Base-by-base conservation (phyloP, 495 filamentous ascomycete species). In the Penicillium crystallinum region DNA sequence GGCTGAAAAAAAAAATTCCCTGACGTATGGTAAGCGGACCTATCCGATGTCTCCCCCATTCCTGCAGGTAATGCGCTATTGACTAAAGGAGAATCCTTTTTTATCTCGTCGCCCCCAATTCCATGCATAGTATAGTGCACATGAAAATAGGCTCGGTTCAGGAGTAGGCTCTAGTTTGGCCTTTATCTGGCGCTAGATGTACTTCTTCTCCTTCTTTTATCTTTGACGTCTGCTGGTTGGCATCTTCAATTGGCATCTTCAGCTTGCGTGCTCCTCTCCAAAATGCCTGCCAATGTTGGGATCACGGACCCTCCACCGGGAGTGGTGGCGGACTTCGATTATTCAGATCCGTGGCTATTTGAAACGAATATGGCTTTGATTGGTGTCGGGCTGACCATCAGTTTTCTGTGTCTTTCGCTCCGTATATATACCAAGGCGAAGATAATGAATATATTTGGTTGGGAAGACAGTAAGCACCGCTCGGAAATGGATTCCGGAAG, bases 381-480 rank as follows among this genome's bases (percentile, higher is more conserved):
- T 12, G 45, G 39, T 4, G 46, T 59, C 14, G 58, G 61, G 0
- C n/a, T 67, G 22, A 21, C 29, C 1, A 29, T 58, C 11, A 60
- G 53, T 37, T 57, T 51, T 2, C 21, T 48, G 5, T 57, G 31
- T 38, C n/a, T 63, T 14, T 17, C 31, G 0, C 41, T 66, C 23
- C 57, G 63, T 14, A 22, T 61, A 8, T 66, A 61, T 33, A 66
- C 63, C 0, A 57, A 59, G 22, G 36, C 41, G 17, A n/a, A 29
- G 3, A 15, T 66, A n/a, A 29, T 66, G 22, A 42, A 27, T 1
- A 61, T 52, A 41, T 58, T 66, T 33, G 56, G 63, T 23, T 66
- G 60, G 63, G 62, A 68, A 54, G 65, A 68, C 41, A 39, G 65
- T 68, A 42, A 15, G 59, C 0, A 2, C 19, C 29, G 29, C 15